These are phyloP conservation scores for Kockiozyma suomiensis DNA, from an alignment of 805 yeast genomes.

Conservation along the genomic window DNA sequence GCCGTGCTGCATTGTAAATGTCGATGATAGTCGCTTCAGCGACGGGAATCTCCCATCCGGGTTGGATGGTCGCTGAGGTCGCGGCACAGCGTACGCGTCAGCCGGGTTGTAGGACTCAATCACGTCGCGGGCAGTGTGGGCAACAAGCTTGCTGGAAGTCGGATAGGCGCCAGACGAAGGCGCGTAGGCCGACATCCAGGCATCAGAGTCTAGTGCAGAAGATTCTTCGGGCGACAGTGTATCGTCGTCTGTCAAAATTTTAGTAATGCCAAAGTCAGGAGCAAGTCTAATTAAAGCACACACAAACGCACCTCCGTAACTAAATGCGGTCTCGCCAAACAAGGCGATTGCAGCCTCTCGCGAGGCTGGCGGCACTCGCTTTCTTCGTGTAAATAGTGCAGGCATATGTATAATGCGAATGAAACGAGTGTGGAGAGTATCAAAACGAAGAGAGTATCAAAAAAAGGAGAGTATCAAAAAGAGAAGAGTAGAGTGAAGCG, in stretches of 20 bases:
- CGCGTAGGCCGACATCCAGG: slow-evolving; percentile 24
- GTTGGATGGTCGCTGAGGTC: background rate
- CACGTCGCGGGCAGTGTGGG: slow-evolving; percentile 21
- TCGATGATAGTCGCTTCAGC: slow-evolving; percentile 11
- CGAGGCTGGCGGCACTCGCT: slow-evolving; percentile 9
- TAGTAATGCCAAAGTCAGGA: background rate
- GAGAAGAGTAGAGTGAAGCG: too few relatives aligned
- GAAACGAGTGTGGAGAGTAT: slow-evolving; percentile 6
- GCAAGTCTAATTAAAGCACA: background rate
- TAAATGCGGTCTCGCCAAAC: slow-evolving; percentile 25
- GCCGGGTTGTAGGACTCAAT: slow-evolving; percentile 26
- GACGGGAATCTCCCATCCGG: slow-evolving; percentile 1
- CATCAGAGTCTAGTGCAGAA: slow-evolving; percentile 28
- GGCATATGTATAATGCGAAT: slow-evolving; percentile 4
- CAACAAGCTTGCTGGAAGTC: slow-evolving; percentile 16
- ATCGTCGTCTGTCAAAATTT: slow-evolving; percentile 21
- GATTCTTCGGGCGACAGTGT: slow-evolving; percentile 30
- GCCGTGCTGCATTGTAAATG: slow-evolving; percentile 19
- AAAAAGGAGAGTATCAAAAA: too few relatives aligned
- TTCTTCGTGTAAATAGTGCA: slow-evolving; percentile 16
- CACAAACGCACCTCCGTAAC: slow-evolving; percentile 3
- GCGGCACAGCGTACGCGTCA: background rate
- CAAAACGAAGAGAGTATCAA: too few relatives aligned
- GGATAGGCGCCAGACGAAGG: slow-evolving; percentile 20
- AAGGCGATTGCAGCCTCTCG: slow-evolving; percentile 25